phyloP scores from a whole-genome alignment of 768 basidiomycete species.

The Austroboletus eburneus region DNA sequence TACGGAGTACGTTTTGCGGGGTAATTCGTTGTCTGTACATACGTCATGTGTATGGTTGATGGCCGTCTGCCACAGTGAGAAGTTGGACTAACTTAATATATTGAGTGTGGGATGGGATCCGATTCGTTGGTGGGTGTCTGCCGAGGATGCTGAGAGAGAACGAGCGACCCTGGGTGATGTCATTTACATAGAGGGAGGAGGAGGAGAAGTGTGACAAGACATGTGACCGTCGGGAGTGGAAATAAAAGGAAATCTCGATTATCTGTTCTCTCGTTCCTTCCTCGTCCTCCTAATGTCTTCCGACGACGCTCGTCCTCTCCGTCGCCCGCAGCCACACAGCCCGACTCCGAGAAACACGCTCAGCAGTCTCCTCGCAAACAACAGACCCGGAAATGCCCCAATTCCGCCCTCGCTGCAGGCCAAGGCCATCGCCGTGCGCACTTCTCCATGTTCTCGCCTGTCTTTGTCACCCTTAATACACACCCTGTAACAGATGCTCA shows the following conservation, averaged over 20 bases:
- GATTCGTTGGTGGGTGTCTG: no score
- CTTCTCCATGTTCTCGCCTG: background rate
- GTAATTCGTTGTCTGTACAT: no score
- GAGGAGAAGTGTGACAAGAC: constrained; percentile 6
- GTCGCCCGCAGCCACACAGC: constrained; percentile 14
- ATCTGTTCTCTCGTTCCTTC: constrained; percentile 16
- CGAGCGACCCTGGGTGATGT: no score
- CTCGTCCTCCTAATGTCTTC: constrained; percentile 10
- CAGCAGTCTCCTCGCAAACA: constrained; percentile 43
- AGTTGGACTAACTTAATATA: no score
- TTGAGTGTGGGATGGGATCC: no score
- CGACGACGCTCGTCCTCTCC: background rate
- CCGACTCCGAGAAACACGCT: constrained; percentile 26
- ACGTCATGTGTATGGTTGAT: no score
- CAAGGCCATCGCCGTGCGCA: constrained; percentile 85
- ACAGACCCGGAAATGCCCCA: constrained; percentile 49
- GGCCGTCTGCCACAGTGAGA: no score
- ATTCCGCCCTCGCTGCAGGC: constrained; percentile 89
- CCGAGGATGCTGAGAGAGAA: no score
- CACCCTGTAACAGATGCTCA: constrained; percentile 45
- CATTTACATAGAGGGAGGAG: no score
- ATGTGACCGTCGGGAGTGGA: constrained; percentile 10
- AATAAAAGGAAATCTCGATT: constrained; percentile 36
- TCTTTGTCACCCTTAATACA: no score
- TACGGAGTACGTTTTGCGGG: no score